These are phyloP conservation scores for Termitomyces sp. DNA, from an alignment of 768 basidiomycete genomes.

Conservation along the genomic window DNA sequence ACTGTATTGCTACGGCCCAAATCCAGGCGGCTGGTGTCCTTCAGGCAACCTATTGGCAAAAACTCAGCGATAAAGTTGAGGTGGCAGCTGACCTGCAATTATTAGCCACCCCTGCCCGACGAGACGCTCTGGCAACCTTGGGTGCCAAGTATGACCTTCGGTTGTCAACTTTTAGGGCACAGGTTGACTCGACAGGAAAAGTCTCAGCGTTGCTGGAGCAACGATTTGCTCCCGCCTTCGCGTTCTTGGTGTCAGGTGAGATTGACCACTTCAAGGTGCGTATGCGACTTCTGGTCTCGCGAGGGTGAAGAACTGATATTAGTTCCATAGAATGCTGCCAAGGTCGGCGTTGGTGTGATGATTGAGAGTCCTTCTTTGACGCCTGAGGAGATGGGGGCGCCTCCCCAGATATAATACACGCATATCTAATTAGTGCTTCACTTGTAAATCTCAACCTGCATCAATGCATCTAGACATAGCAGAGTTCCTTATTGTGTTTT, in stretches of 20 bases:
- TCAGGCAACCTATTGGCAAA: conserved; percentile 96
- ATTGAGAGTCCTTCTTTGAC: conserved; percentile 83
- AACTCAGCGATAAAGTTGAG: conserved; percentile 91
- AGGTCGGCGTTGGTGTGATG: conserved; percentile 97
- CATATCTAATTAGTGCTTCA: conserved; percentile 13
- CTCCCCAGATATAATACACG: conserved; percentile 35
- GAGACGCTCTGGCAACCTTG: conserved; percentile 90
- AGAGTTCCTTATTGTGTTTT: background rate
- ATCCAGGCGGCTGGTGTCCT: conserved; percentile 77
- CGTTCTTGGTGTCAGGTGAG: conserved; percentile 93
- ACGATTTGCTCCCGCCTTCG: conserved; percentile 91
- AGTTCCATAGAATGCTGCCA: conserved; percentile 71
- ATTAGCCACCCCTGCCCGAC: conserved; percentile 68
- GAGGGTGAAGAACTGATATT: background rate
- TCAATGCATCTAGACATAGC: background rate
- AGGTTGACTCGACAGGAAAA: conserved; percentile 92
- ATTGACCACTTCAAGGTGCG: conserved; percentile 97
- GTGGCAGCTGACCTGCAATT: conserved; percentile 93
- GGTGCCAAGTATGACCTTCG: conserved; percentile 97
- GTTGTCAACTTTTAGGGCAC: conserved; percentile 89
- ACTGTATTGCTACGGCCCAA: conserved; percentile 93
- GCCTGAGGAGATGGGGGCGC: conserved; percentile 78
- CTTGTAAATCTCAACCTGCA: background rate
- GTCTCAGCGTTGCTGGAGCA: conserved; percentile 94
- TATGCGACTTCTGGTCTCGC: conserved; percentile 1